Evolutionary conservation across 129 eudicot species (phyloP), one percentile per base, ranked within the genome.

Genomic region (Flaveria trinervia): DNA sequence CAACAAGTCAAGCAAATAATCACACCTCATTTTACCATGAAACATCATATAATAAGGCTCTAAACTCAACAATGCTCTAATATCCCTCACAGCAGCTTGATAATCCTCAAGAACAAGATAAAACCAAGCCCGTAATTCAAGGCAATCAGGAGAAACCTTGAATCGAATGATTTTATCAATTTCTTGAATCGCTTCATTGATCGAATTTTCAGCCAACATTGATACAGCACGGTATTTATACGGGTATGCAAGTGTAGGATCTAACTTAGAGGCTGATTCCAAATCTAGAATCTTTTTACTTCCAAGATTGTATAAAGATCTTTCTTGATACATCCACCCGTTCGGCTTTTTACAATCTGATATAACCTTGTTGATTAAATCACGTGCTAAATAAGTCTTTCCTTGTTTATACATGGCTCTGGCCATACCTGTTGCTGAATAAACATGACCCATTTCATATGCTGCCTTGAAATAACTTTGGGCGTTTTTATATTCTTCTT

Each of bases 261-360:
- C 91, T 70, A 89, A 72, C 60, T 76, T 83, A 25, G 86, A 80
- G 17, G 95, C 91, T 68, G 70, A 59, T 54, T 86, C 84, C 50
- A 89, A 72, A 84, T 86, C 89, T 22, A 20, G 50, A 46, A 84
- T 75, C 82, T 84, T 89, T 77, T 89, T 84, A 25, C 71, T 84
- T 68, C 95, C 95, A 79, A 84, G 75, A 43, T 78, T 84, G 79
- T 89, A 89, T 49, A 89, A 72, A 39, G 88, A 86, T 70, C 88
- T 50, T 62, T 89, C 95, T 71, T 86, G 91, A 78, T 86, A 84
- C 91, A 89, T 89, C 95, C 95, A 89, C 15, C 95, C 95, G 0
- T 36, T 56, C 0, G 89, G 79, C 80, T 75, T 83, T 52, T 60
- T 73, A 26, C 20, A 71, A 81, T 5, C 83, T 50, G 82, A 52